Evolutionary conservation across 441 rosid species (phyloP), one percentile per base, ranked within the genome.

Genomic region (Gossypium schwendimanii): DNA sequence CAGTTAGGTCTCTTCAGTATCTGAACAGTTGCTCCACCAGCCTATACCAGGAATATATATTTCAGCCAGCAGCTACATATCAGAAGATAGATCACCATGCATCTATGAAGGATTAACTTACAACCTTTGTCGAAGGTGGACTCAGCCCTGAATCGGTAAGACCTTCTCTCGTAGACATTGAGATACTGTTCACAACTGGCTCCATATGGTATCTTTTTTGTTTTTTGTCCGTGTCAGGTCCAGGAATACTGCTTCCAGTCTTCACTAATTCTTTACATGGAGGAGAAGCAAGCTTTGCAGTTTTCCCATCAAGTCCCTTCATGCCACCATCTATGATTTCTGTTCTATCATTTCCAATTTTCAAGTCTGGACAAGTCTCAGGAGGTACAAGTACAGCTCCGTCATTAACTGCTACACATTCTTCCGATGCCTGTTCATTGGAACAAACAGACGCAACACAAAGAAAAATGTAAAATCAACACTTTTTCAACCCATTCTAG

Each of bases 1-100:
- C 88, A 72, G 63, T 73, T 81, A 67, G 88, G 91, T 77, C 84
- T 88, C 88, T 85, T 87, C 55, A 75, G 81, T 73, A 64, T 84
- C 81, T 78, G 88, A 78, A 83, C 82, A 49, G 83, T 82, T 44
- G 87, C 86, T 75, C 77, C 86, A 71, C 81, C 55, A 78, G 33
- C 87, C 98, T 52, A 52, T 94, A 76, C 57, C 39, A 59, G 67
- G 53, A 47, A 73, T 72, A 71, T 61, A 76, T 49, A 73, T 31
- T 75, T 57, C 82, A 67, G 73, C 77, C 3, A 45, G 45, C 63
- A 31, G 21, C 3, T 33, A 75, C 9, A 14, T 47, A 71, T 53
- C n/a, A 41, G 20, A 58, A 59, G 62, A 28, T 45, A 10, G 28
- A 8, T 15, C 8, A 50, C 54, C 28, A 67, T 26, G 31, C 6